A percentile compares a stretch with the other conserved stretches of the same genome.
Conservation (phyloP, 148 eudicot species). For the Cornus florida region DNA sequence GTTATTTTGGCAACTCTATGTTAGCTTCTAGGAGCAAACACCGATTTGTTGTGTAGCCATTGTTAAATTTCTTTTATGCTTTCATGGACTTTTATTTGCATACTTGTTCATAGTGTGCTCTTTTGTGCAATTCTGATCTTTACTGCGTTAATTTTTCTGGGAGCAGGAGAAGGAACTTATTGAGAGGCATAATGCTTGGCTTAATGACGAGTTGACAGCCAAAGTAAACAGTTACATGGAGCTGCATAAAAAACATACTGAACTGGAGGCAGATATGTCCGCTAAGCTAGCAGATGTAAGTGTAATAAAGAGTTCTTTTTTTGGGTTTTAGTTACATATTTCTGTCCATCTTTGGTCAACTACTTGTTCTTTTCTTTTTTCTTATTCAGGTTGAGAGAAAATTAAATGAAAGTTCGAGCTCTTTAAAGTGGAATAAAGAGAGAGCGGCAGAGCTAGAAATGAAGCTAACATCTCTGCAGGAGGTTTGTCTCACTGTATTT, state of each 20-base stretch:
- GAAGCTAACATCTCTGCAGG: constrained; percentile 61
- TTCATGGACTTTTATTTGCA: not conserved
- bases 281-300: constrained; percentile 70
- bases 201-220: constrained; percentile 75
- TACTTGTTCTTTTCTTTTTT: not conserved
- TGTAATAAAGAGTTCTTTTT: not conserved
- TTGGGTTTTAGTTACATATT: not conserved
- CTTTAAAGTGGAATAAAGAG: constrained; percentile 71
- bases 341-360: not conserved
- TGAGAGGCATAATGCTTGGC: constrained; percentile 90
- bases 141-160: not conserved
- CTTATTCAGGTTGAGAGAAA: constrained; percentile 56
- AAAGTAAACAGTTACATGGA: constrained; percentile 63
- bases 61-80: not conserved
- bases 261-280: constrained; percentile 79
- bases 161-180: constrained; percentile 87
- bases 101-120: not conserved
- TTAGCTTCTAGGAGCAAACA: too few species aligned
- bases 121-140: not conserved
- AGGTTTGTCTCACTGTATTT: constrained; percentile 29
- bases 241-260: constrained; percentile 58
- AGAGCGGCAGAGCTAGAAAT: constrained; percentile 68
- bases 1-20: too few species aligned
- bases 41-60: too few species aligned
- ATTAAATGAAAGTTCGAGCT: constrained; percentile 57